Evolutionary conservation across 2,329 filamentous ascomycete species (phyloP), one percentile per base, ranked within the genome.

Genomic region (Cladophialophora chaetospira): DNA sequence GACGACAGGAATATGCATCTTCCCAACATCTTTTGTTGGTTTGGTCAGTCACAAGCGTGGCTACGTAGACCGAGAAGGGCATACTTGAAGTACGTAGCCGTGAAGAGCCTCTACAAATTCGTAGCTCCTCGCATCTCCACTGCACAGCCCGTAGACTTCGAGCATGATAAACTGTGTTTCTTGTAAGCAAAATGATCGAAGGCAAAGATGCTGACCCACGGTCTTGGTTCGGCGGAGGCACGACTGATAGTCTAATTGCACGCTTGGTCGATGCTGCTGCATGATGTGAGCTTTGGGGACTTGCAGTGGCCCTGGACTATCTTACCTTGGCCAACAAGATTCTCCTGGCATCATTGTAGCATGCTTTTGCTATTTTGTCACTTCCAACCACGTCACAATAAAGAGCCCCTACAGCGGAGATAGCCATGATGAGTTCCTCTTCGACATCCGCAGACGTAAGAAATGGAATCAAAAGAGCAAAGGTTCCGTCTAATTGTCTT

Each of bases 301-400:
- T n/a, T n/a, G n/a, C n/a, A n/a, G n/a, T n/a, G n/a, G 29, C 29
- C 13, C 29, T 33, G 6, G 29, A 13, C 29, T 8, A 40, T 5
- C 8, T 28, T 13, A n/a, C 21, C 21, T 53, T 53, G n/a, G 13
- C 50, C 36, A 53, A 23, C 6, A 11, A 13, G n/a, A 53, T 15
- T 25, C 23, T 23, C 43, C 51, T 45, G 6, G 51, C 51, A 26
- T 54, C 51, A 36, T 47, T 54, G 40, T 54, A 54, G 40, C 46
- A 28, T 6, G 8, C 15, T 15, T 21, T 46, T 3, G 42, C 40
- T 6, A 54, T 23, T 8, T 10, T 38, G n/a, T 21, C 11, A 19
- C 51, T 54, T 3, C 19, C 51, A 40, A 35, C 26, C 2, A 28
- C 51, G 13, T 2, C 26, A 11, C 9, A 46, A 21, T 21, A 54